Evolutionary conservation across 176 grass and related monocot species (phyloP).

Genomic region (Guadua angustifolia): DNA sequence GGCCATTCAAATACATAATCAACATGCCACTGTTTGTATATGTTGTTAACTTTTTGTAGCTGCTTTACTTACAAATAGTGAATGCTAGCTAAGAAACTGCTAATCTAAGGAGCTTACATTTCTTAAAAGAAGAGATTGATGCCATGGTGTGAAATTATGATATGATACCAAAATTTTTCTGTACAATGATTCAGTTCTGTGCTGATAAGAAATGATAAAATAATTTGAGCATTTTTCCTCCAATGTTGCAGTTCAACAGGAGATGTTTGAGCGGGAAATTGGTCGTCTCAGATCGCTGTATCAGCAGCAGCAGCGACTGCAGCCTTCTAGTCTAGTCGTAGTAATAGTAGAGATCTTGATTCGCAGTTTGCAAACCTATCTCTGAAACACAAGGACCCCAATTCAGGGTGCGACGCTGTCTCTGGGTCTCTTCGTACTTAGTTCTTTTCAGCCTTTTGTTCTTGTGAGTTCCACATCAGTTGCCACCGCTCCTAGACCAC

Average conservation of each 20-base stretch:
- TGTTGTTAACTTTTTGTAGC: constrained; percentile 22
- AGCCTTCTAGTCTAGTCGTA: constrained; percentile 51
- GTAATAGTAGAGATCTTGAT: constrained; percentile 89
- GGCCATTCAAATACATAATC: constrained; percentile 28
- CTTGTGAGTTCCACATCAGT: constrained; percentile 46
- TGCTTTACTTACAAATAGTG: constrained; percentile 2
- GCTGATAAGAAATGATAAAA: neutral
- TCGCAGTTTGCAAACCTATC: constrained; percentile 84
- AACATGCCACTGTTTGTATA: neutral
- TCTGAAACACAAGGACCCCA: constrained; percentile 84
- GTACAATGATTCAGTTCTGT: constrained; percentile 9
- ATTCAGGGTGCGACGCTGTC: constrained; percentile 50
- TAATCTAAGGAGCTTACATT: neutral
- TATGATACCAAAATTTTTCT: constrained; percentile 16
- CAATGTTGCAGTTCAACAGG: constrained; percentile 84
- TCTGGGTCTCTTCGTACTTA: constrained; percentile 68
- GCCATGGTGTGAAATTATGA: neutral
- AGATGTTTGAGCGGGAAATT: constrained; percentile 96
- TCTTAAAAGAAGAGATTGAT: neutral
- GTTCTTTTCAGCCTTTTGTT: constrained; percentile 38
- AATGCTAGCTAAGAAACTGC: constrained; percentile 12
- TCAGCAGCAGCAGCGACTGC: constrained; percentile 73
- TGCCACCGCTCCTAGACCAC: constrained; percentile 8
- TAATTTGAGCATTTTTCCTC: constrained; percentile 39
- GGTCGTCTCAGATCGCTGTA: constrained; percentile 67